phyloP scores from a whole-genome alignment of 257 asterid species.

The Plectranthus barbatus region DNA sequence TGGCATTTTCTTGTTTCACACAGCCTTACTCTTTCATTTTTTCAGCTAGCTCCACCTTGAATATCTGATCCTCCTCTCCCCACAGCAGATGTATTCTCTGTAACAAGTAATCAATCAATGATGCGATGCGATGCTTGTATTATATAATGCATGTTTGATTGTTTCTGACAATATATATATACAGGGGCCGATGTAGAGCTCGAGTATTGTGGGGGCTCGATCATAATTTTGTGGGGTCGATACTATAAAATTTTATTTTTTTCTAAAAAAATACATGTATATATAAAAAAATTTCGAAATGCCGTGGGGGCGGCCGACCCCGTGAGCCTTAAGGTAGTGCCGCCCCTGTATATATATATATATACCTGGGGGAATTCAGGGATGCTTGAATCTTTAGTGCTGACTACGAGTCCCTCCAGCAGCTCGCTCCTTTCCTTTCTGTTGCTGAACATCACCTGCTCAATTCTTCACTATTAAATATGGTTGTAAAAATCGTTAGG shows the following conservation, averaged over 20 bases:
- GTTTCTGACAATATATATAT: too few species aligned
- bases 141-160: too few species aligned
- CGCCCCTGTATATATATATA: background rate
- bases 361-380: constrained; percentile 57
- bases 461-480: background rate
- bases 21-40: constrained; percentile 65
- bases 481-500: too few species aligned
- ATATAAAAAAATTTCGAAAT: too few species aligned
- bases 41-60: constrained; percentile 64
- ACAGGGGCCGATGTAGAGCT: too few species aligned
- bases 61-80: constrained; percentile 89
- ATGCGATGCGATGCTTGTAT: background rate
- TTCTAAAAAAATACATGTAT: too few species aligned
- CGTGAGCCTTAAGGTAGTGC: too few species aligned
- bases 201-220: too few species aligned
- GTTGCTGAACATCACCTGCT: constrained; percentile 80
- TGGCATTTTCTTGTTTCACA: too few species aligned
- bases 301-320: too few species aligned
- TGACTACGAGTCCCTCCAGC: constrained; percentile 65
- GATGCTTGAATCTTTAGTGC: constrained; percentile 58
- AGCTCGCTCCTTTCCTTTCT: constrained; percentile 81
- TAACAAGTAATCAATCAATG: background rate
- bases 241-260: too few species aligned
- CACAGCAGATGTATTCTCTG: constrained; percentile 86
- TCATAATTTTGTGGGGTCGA: too few species aligned